These are phyloP conservation scores for Brettanomyces bruxellensis DNA, from an alignment of 805 yeast genomes.

Conservation along the genomic window DNA sequence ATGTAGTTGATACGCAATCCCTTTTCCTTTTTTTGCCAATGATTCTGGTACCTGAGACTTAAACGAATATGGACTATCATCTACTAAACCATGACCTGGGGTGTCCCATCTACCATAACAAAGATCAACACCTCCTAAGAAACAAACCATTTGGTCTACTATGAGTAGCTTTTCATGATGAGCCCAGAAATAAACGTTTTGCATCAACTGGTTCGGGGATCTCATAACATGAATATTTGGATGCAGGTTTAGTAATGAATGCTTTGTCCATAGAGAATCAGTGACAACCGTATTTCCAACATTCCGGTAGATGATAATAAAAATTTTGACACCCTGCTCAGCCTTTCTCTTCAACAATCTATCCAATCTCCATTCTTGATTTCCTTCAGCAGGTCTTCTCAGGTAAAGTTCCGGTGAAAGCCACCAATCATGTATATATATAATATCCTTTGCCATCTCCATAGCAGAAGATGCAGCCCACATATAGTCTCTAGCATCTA, in stretches of 20 bases:
- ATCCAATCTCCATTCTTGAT: conserved; percentile 89
- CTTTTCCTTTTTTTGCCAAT: background rate
- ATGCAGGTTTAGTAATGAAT: conserved; percentile 77
- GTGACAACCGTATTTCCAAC: conserved; percentile 90
- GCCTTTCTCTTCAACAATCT: conserved; percentile 84
- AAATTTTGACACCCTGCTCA: conserved; percentile 88
- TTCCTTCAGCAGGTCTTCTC: conserved; percentile 91
- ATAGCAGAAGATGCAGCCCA: conserved; percentile 94
- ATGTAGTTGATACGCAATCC: conserved; percentile 48
- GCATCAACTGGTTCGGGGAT: conserved; percentile 91
- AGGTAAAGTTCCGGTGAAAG: conserved; percentile 86
- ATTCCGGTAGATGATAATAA: conserved; percentile 85
- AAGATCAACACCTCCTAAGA: conserved; percentile 90
- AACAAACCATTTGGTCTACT: conserved; percentile 80
- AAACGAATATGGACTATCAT: conserved; percentile 42
- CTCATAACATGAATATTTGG: conserved; percentile 83
- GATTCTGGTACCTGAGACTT: conserved; percentile 12
- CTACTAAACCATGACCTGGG: conserved; percentile 85
- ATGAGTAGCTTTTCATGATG: conserved; percentile 92
- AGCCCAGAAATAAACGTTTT: conserved; percentile 95
- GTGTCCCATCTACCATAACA: conserved; percentile 96
- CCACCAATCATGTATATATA: conserved; percentile 99
- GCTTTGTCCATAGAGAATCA: conserved; percentile 91
- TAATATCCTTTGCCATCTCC: conserved; percentile 87
- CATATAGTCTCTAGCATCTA: conserved; percentile 84